Conservation (phyloP, 148 eudicot species). For the Chenopodium quinoa region DNA sequence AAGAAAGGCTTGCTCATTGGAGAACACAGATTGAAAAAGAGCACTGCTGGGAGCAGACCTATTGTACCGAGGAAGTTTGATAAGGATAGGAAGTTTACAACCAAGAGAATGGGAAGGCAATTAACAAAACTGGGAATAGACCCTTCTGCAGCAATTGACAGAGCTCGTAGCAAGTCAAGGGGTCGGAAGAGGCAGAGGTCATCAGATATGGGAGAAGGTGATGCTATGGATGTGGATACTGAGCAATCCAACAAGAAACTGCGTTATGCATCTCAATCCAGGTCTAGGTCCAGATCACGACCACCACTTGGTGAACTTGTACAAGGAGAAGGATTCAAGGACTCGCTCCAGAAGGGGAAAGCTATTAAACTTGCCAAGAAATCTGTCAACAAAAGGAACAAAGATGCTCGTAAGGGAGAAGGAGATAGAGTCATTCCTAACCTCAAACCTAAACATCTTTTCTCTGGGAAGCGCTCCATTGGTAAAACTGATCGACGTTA, state of each 20-base stretch:
- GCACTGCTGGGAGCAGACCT: conserved; percentile 71
- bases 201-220: conserved; percentile 27
- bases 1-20: conserved; percentile 76
- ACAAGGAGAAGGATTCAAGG: conserved; percentile 77
- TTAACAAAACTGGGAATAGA: conserved; percentile 64
- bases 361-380: conserved; percentile 56
- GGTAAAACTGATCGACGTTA: conserved; percentile 87
- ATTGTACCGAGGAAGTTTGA: conserved; percentile 71
- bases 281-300: conserved; percentile 57
- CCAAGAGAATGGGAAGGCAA: conserved; percentile 82
- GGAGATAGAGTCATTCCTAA: conserved; percentile 67
- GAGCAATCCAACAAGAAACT: conserved; percentile 63
- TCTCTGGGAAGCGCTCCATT: conserved; percentile 62
- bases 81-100: conserved; percentile 61
- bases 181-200: conserved; percentile 93
- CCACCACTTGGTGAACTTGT: conserved; percentile 55
- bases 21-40: conserved; percentile 83
- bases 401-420: conserved; percentile 69
- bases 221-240: conserved; percentile 64
- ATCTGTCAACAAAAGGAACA: conserved; percentile 62
- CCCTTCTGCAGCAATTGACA: conserved; percentile 59
- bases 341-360: conserved; percentile 60
- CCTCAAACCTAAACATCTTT: conserved; percentile 77
- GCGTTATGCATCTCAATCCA: conserved; percentile 48
- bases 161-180: conserved; percentile 75